Percentiles rank a stretch among this genome's conserved stretches.
These are phyloP conservation scores for Entamoeba nuttalli DNA, from an alignment of 208 protist species.

Conservation along the genomic window DNA sequence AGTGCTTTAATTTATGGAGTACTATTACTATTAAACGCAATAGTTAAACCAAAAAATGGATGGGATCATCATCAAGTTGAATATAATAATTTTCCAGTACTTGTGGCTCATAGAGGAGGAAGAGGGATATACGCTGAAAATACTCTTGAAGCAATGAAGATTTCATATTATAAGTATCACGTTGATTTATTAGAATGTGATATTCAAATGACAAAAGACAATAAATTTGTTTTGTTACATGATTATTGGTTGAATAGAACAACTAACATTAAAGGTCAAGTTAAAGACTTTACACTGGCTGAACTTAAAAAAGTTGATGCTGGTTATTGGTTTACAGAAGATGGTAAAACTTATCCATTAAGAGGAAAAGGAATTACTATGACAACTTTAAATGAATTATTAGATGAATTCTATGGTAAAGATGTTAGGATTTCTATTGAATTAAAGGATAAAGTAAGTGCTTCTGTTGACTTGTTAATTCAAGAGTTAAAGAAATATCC, in stretches of 20 bases:
- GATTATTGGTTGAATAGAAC: background rate
- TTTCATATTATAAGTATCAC: background rate
- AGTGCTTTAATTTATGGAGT: background rate
- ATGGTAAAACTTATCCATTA: background rate
- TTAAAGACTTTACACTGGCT: background rate
- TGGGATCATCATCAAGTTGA: background rate
- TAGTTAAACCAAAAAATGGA: background rate
- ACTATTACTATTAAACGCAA: background rate
- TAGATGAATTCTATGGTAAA: background rate
- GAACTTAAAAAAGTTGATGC: background rate
- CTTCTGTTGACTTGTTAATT: background rate
- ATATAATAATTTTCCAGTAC: background rate
- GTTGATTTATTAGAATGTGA: background rate
- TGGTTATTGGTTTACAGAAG: background rate
- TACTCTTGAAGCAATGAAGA: background rate
- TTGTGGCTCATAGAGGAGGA: background rate
- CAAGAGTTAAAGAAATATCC: background rate
- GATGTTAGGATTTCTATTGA: background rate
- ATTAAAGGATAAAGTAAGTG: background rate
- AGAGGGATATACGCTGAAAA: background rate
- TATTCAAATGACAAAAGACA: background rate
- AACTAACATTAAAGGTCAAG: background rate
- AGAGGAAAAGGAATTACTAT: background rate
- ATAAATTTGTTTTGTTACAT: background rate
- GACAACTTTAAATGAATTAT: background rate